phyloP scores from a whole-genome alignment of 2,329 filamentous ascomycete species.

The Fusarium anguioides region DNA sequence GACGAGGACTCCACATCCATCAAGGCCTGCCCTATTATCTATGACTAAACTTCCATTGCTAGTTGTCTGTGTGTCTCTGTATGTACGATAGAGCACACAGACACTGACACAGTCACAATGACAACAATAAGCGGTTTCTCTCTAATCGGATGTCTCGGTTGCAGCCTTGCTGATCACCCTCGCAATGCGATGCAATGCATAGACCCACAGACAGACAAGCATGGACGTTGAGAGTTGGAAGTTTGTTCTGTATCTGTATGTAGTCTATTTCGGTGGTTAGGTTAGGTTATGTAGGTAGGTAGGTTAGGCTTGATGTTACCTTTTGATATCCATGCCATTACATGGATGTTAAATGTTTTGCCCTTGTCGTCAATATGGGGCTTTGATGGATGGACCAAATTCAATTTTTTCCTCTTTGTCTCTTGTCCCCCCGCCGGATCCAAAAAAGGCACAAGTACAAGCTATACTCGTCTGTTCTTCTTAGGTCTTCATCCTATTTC shows the following conservation, averaged over 20 bases:
- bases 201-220: conserved; percentile 29
- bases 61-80: not conserved
- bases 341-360: conserved; percentile 35
- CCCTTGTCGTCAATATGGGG: conserved; percentile 37
- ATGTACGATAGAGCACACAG: conserved; percentile 21
- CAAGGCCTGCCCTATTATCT: not conserved
- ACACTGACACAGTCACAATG: conserved; percentile 19
- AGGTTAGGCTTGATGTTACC: conserved; percentile 26
- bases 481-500: conserved; percentile 16
- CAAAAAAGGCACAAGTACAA: not conserved
- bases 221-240: conserved; percentile 14
- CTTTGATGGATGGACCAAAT: conserved; percentile 18
- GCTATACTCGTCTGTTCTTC: conserved; percentile 2
- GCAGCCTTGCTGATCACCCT: conserved; percentile 26
- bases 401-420: conserved; percentile 25
- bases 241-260: conserved; percentile 10
- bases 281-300: not conserved
- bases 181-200: not conserved
- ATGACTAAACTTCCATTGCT: not conserved
- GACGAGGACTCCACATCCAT: not conserved
- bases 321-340: conserved; percentile 34
- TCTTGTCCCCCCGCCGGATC: conserved; percentile 1
- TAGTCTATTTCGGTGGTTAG: conserved; percentile 6
- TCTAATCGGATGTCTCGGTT: conserved; percentile 33
- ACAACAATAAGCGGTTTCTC: not conserved